Percentiles rank a stretch among this genome's conserved stretches.
Conservation (phyloP, 495 filamentous ascomycete genomes). For the Podospora didyma region DNA sequence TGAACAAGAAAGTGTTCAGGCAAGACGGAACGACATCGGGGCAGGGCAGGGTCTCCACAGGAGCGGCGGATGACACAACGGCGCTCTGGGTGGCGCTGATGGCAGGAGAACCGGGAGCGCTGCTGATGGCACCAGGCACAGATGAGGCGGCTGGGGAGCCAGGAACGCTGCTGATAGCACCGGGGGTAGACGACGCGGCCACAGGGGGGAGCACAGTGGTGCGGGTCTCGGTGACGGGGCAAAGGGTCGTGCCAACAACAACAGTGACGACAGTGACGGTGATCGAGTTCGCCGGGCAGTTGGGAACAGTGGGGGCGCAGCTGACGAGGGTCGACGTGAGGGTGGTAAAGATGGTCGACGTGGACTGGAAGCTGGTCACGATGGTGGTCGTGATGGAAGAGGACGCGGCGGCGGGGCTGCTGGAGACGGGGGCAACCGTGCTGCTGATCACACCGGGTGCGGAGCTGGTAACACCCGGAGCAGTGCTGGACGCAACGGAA, state of each 20-base stretch:
- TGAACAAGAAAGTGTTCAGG: conserved; percentile 87
- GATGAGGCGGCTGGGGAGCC: too few species aligned
- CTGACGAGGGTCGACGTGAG: conserved; percentile 55
- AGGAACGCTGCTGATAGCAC: not conserved
- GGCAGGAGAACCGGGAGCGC: conserved; percentile 1
- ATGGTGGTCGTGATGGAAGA: conserved; percentile 24
- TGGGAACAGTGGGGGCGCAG: conserved; percentile 51
- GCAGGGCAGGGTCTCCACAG: conserved; percentile 52
- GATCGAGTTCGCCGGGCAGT: conserved; percentile 54
- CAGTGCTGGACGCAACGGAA: conserved; percentile 14
- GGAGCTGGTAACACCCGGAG: conserved; percentile 5
- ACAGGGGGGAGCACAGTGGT: conserved; percentile 13
- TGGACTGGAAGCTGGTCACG: conserved; percentile 38
- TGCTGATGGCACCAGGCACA: conserved; percentile 4
- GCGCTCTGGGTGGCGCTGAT: conserved; percentile 20
- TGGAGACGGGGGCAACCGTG: conserved; percentile 11
- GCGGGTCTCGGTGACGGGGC: conserved; percentile 43
- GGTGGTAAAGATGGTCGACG: conserved; percentile 60
- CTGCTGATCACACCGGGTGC: conserved; percentile 4
- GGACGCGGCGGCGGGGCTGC: conserved; percentile 23
- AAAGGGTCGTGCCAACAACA: conserved; percentile 60
- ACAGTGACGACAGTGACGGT: conserved; percentile 53
- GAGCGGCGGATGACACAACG: conserved; percentile 32
- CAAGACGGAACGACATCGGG: conserved; percentile 79
- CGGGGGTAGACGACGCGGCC: conserved; percentile 3